Evolutionary conservation across 2,329 filamentous ascomycete genomes (phyloP).

Genomic region (Microdochium nivale): DNA sequence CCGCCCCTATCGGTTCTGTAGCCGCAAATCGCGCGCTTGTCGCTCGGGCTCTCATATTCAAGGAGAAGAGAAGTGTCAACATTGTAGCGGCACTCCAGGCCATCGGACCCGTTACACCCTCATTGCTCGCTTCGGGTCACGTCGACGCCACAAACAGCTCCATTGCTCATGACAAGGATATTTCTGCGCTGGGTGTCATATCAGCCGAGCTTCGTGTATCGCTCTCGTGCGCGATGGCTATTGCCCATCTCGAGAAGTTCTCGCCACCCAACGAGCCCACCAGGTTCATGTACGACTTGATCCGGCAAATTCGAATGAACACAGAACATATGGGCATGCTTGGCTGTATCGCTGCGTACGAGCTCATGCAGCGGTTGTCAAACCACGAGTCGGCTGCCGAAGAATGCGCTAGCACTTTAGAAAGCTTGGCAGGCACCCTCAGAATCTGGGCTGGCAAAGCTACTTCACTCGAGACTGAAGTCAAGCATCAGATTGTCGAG

Average conservation of each 20-base stretch:
- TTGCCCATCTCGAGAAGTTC: conserved; percentile 45
- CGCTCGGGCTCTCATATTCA: conserved; percentile 46
- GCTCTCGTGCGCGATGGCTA: conserved; percentile 50
- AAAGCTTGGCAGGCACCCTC: conserved; percentile 47
- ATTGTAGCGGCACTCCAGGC: conserved; percentile 48
- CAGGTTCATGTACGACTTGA: conserved; percentile 35
- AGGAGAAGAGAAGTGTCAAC: conserved; percentile 43
- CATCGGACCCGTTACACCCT: conserved; percentile 32
- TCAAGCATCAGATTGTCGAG: conserved; percentile 46
- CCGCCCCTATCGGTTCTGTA: conserved; percentile 70
- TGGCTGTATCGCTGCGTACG: conserved; percentile 50
- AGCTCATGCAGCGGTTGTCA: conserved; percentile 45
- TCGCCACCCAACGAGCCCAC: conserved; percentile 33
- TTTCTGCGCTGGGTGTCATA: conserved; percentile 30
- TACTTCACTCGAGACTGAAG: conserved; percentile 38
- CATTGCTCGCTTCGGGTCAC: conserved; percentile 16
- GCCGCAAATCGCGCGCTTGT: conserved; percentile 54
- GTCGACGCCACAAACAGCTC: conserved; percentile 5
- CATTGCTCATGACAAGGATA: conserved; percentile 35
- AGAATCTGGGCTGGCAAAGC: conserved; percentile 51
- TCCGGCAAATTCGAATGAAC: conserved; percentile 31
- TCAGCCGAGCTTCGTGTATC: conserved; percentile 47
- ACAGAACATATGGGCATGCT: conserved; percentile 42
- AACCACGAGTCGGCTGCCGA: conserved; percentile 37
- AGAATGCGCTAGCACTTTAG: conserved; percentile 38